These are phyloP conservation scores for Albugo laibachii DNA, from an alignment of 352 stramenopile genomes.

Conservation along the genomic window DNA sequence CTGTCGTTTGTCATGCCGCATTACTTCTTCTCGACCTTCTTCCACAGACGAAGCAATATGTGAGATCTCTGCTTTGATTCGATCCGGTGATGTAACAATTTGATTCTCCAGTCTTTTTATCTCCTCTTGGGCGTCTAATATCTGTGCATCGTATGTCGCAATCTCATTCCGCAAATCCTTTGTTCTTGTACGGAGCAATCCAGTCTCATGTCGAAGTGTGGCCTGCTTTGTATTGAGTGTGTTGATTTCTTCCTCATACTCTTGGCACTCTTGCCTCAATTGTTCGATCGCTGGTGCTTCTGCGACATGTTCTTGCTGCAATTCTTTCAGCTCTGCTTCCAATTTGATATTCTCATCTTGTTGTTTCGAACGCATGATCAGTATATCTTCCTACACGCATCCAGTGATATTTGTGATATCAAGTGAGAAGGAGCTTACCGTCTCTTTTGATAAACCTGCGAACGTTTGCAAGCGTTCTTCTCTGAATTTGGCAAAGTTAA, in stretches of 20 bases:
- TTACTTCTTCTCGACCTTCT: constrained; percentile 40
- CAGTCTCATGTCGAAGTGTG: constrained; percentile 62
- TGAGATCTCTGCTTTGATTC: constrained; percentile 54
- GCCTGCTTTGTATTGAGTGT: constrained; percentile 80
- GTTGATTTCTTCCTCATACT: constrained; percentile 79
- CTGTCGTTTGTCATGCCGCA: constrained; percentile 37
- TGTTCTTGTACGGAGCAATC: constrained; percentile 55
- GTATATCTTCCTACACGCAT: background rate
- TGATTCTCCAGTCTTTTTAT: constrained; percentile 57
- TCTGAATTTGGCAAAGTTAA: constrained; percentile 95
- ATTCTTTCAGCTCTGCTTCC: constrained; percentile 32
- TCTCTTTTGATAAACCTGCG: constrained; percentile 51
- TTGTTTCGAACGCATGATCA: background rate
- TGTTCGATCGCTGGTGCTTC: constrained; percentile 38
- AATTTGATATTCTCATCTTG: constrained; percentile 35
- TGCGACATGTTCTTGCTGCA: constrained; percentile 26
- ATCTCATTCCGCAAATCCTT: constrained; percentile 67
- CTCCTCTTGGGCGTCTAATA: constrained; percentile 67
- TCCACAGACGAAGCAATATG: constrained; percentile 37
- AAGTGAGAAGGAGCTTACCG: constrained; percentile 6
- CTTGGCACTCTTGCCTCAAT: constrained; percentile 59
- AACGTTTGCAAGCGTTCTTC: constrained; percentile 84
- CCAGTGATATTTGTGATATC: background rate
- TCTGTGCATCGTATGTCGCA: constrained; percentile 35
- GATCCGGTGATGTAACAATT: constrained; percentile 82